These are phyloP conservation scores for Trichosporon asahii DNA, from an alignment of 1,284 basidiomycete genomes.

Conservation along the genomic window DNA sequence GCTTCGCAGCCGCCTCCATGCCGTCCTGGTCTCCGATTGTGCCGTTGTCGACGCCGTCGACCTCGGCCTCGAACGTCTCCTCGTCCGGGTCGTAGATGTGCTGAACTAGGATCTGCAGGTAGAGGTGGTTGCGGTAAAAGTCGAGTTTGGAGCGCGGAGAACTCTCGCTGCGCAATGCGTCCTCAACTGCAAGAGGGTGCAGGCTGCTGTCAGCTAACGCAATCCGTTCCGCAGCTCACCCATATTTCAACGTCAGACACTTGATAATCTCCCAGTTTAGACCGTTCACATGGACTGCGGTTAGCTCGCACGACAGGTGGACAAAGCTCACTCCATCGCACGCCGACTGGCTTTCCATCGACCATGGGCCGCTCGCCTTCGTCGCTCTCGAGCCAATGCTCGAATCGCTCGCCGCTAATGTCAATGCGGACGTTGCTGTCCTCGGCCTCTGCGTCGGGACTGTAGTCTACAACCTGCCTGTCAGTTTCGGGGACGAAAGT, in stretches of 20 bases:
- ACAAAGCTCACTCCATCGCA: conserved; percentile 43
- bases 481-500: too few relatives aligned
- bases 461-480: conserved; percentile 43
- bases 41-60: background rate
- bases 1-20: background rate
- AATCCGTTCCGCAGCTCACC: conserved; percentile 25
- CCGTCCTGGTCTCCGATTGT: background rate
- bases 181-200: conserved; percentile 51
- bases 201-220: conserved; percentile 31
- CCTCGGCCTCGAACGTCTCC: background rate
- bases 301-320: background rate
- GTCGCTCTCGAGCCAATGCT: conserved; percentile 43
- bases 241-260: conserved; percentile 43
- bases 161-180: conserved; percentile 44
- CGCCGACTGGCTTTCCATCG: conserved; percentile 39
- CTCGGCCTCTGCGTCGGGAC: conserved; percentile 38
- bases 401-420: conserved; percentile 42
- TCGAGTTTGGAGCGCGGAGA: conserved; percentile 50
- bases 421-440: conserved; percentile 44
- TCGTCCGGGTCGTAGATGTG: conserved; percentile 42
- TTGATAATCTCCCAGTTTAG: conserved; percentile 52
- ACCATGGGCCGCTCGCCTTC: conserved; percentile 33
- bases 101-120: conserved; percentile 50
- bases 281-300: conserved; percentile 47
- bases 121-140: conserved; percentile 50